Evolutionary conservation across 2,329 filamentous ascomycete species (phyloP).

Genomic region (Stemphylium beticola): DNA sequence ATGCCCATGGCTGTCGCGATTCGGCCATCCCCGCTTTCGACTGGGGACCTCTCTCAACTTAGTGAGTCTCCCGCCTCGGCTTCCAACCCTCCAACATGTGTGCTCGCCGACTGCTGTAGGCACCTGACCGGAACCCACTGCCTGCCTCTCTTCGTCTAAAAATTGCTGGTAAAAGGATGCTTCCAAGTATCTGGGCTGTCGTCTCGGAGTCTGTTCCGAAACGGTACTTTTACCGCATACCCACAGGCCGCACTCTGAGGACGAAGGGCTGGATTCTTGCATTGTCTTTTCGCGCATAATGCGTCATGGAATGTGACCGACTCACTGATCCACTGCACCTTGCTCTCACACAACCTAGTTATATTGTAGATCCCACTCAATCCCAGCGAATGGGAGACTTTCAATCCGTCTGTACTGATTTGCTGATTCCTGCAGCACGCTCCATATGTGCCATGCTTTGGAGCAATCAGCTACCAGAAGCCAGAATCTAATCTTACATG

Average conservation of each 20-base stretch:
- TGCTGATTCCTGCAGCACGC: background rate
- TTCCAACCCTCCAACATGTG: background rate
- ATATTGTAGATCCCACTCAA: background rate
- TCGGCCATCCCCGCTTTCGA: conserved; percentile 1
- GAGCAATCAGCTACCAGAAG: background rate
- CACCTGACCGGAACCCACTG: background rate
- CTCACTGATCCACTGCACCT: background rate
- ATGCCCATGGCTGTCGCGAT: background rate
- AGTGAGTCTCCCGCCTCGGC: background rate
- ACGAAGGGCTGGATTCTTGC: background rate
- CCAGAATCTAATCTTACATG: too few species aligned
- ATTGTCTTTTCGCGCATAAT: background rate
- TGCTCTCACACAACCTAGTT: background rate
- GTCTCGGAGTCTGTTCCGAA: background rate
- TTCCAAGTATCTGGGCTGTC: too few species aligned
- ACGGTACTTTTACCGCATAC: background rate
- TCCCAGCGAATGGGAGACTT: background rate
- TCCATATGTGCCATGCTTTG: background rate
- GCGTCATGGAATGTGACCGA: background rate
- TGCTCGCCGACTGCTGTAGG: conserved; percentile 5
- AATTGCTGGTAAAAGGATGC: too few species aligned
- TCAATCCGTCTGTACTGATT: background rate
- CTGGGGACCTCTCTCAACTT: background rate
- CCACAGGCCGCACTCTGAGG: too few species aligned
- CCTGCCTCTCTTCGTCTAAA: too few species aligned